Percentiles rank a stretch among this genome's conserved stretches.
Evolutionary conservation across 2,329 filamentous ascomycete genomes (phyloP).

Genomic region (Xylariaceae sp.): DNA sequence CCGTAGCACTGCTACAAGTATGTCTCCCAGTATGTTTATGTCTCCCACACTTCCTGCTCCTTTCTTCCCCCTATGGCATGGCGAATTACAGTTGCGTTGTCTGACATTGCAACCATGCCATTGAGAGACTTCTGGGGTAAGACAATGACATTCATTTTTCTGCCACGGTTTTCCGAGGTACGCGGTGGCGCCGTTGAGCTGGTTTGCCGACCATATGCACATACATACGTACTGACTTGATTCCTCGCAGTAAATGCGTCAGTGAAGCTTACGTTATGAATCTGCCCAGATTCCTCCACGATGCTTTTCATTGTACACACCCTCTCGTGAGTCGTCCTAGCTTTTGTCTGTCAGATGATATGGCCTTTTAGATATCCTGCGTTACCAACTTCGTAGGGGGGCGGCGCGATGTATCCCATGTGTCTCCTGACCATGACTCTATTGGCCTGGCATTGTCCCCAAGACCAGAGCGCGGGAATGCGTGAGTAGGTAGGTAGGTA

Average conservation of each 20-base stretch:
- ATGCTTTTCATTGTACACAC: too few relatives aligned
- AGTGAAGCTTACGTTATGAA: not conserved
- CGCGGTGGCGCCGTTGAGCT: not conserved
- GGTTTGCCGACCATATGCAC: not conserved
- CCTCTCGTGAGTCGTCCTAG: not conserved
- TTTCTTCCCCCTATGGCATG: not conserved
- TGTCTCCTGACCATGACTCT: not conserved
- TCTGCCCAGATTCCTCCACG: not conserved
- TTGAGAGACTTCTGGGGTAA: not conserved
- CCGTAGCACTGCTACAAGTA: too few relatives aligned
- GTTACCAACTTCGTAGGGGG: not conserved
- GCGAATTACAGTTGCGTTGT: not conserved
- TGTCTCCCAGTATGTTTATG: too few relatives aligned
- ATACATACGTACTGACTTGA: not conserved
- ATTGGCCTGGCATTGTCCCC: conserved; percentile 5
- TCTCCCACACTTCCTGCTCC: not conserved
- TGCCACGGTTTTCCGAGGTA: not conserved
- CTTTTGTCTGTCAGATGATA: not conserved
- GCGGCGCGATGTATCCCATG: not conserved
- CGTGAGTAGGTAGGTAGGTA: too few relatives aligned
- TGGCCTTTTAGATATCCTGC: not conserved
- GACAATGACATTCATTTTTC: not conserved
- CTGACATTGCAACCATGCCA: not conserved
- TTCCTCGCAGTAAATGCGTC: not conserved
- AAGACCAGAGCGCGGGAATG: not conserved